A percentile compares a stretch with the other conserved stretches of the same genome.
Conservation (phyloP, 2,329 filamentous ascomycete species). For the Nemania serpens region DNA sequence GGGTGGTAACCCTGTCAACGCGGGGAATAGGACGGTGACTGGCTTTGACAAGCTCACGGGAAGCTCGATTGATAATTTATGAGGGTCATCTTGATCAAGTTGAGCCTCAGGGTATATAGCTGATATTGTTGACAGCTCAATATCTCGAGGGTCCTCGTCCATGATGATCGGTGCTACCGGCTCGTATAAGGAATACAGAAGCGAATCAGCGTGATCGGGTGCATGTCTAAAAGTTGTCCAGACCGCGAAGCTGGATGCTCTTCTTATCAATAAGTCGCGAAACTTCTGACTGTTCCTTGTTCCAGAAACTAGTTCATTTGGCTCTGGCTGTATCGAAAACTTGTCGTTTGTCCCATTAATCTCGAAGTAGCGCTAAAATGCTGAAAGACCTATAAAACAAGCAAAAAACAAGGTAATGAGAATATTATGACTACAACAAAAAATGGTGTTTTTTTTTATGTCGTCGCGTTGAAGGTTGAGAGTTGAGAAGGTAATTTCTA, state of each 20-base stretch:
- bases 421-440: background rate
- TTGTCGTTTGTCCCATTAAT: background rate
- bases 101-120: conserved; percentile 72
- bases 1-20: conserved; percentile 45
- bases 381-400: no score
- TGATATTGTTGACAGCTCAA: conserved; percentile 64
- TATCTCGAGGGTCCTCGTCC: conserved; percentile 54
- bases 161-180: conserved; percentile 37
- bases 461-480: no score
- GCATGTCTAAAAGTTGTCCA: conserved; percentile 27
- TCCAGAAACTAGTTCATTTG: background rate
- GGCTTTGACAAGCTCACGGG: conserved; percentile 60
- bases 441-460: background rate
- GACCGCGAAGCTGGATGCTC: background rate
- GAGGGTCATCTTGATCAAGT: conserved; percentile 48
- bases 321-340: background rate
- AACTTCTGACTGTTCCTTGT: background rate
- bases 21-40: conserved; percentile 62
- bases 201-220: conserved; percentile 19
- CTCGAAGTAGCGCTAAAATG: background rate
- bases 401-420: background rate
- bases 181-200: conserved; percentile 25
- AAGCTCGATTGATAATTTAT: conserved; percentile 60
- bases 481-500: background rate
- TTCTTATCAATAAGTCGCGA: conserved; percentile 6